A percentile compares a stretch with the other conserved stretches of the same genome.
Evolutionary conservation across 306 rosid species (phyloP).

Genomic region (Casuarina equisetifolia): DNA sequence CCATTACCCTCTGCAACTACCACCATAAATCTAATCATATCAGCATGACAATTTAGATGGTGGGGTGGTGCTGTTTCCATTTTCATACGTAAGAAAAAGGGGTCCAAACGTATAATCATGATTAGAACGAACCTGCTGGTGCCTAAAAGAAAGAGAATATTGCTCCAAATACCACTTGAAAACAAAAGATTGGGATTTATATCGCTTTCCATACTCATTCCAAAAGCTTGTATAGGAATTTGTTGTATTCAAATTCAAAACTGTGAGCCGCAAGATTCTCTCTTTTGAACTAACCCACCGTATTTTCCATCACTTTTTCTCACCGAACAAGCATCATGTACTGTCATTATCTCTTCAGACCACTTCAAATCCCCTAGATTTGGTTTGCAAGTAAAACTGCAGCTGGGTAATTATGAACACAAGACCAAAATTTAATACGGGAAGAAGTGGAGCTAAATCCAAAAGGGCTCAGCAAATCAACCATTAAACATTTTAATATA

Average conservation of each 20-base stretch:
- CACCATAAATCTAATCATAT: conserved; percentile 39
- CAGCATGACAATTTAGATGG: conserved; percentile 36
- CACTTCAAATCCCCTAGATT: not conserved
- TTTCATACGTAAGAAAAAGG: conserved; percentile 33
- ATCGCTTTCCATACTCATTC: conserved; percentile 36
- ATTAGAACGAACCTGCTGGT: conserved; percentile 47
- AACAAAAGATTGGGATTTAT: conserved; percentile 54
- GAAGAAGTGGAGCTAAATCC: conserved; percentile 23
- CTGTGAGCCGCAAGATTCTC: conserved; percentile 28
- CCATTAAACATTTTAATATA: conserved; percentile 16
- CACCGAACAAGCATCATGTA: conserved; percentile 40
- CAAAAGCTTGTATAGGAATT: conserved; percentile 39
- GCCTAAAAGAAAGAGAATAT: conserved; percentile 39
- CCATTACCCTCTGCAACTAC: conserved; percentile 31
- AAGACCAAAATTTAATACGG: conserved; percentile 48
- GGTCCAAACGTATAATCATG: conserved; percentile 49
- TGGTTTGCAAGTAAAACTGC: conserved; percentile 26
- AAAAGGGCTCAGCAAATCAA: no score
- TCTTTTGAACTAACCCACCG: conserved; percentile 32
- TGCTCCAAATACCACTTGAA: conserved; percentile 43
- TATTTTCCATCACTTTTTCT: conserved; percentile 27
- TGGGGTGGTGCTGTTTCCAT: conserved; percentile 24
- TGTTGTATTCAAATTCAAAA: conserved; percentile 21
- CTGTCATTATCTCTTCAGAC: conserved; percentile 5
- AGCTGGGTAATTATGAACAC: conserved; percentile 42